Evolutionary conservation across 768 basidiomycete genomes (phyloP).

Genomic region (Filobasidium wieringae): DNA sequence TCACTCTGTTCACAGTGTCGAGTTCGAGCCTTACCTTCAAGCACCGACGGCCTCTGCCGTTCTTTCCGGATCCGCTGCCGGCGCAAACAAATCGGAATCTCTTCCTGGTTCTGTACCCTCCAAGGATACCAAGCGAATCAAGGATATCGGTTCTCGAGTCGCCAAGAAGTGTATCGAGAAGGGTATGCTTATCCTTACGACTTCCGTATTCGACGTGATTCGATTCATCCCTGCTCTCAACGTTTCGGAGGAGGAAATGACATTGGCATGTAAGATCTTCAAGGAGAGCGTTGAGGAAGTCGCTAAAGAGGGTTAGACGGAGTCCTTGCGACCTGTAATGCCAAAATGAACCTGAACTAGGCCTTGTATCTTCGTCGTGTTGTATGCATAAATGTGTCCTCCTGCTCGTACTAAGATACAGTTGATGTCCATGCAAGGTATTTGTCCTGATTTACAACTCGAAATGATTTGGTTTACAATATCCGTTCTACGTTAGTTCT

Average conservation of each 20-base stretch:
- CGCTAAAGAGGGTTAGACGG: constrained; percentile 31
- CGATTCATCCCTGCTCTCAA: constrained; percentile 90
- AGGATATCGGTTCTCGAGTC: constrained; percentile 56
- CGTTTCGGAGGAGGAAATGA: constrained; percentile 61
- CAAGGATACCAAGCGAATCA: constrained; percentile 33
- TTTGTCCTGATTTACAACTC: too few relatives aligned
- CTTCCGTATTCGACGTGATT: constrained; percentile 54
- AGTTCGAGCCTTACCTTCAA: constrained; percentile 17
- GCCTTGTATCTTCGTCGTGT: too few relatives aligned
- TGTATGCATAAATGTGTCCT: too few relatives aligned
- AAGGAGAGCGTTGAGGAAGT: constrained; percentile 57
- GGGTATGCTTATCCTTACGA: constrained; percentile 76
- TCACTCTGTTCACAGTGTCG: constrained; percentile 14
- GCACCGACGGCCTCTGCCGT: constrained; percentile 34
- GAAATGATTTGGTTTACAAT: too few relatives aligned
- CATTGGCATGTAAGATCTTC: constrained; percentile 42
- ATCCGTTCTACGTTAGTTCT: too few relatives aligned
- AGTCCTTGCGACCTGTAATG: too few relatives aligned
- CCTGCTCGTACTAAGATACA: too few relatives aligned
- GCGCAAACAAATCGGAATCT: constrained; percentile 12
- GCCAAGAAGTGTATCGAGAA: constrained; percentile 71
- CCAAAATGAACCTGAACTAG: too few relatives aligned
- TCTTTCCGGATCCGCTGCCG: constrained; percentile 48
- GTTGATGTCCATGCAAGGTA: too few relatives aligned
- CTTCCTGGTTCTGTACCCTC: constrained; percentile 24